Evolutionary conservation across 331 rosid species (phyloP), one percentile per base, ranked within the genome.

Genomic region (Malus hybrid): DNA sequence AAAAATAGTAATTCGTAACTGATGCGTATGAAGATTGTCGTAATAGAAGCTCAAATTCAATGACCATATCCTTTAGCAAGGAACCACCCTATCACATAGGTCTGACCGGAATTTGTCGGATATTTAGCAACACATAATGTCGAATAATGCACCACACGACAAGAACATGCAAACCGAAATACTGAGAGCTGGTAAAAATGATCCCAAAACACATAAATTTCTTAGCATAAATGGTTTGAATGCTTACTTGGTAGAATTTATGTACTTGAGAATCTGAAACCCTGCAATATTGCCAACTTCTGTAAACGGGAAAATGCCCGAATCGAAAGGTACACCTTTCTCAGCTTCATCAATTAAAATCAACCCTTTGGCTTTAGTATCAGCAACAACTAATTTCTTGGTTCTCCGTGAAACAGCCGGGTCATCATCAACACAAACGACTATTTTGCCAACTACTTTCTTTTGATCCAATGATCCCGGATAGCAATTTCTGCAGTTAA

Each of bases 381-480:
- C 96, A 75, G 92, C 89, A 60, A 85, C 86, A 52, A 94, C 95
- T 66, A 90, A 80, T 84, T 88, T 89, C 89, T 88, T 94, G 84
- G 87, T 84, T 78, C 61, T 12, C 67, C 93, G 84, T 80, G 96
- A 70, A 79, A 86, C 76, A 29, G 68, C 63, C 5, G 83, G 82
- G 56, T 89, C 90, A 52, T 87, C 87, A 6, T 77, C 76, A 69
- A 73, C 78, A 67, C 98, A 94, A 39, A 94, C 88, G 44, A 94
- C 95, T 66, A 94, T 88, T 74, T 85, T 88, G 1, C 92, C 97
- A 32, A 82, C 88, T 32, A 82, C 80, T 72, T 91, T 91, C 64
- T 72, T 79, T 64, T 77, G 80, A 81, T 94, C 97, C 73, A 94
- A 63, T 15, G 98, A 94, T 78, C 97, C 97, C n/a, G 97, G 98